Evolutionary conservation across 2,329 filamentous ascomycete species (phyloP), one percentile per base, ranked within the genome.

Genomic region (Sphaerulina populicola): DNA sequence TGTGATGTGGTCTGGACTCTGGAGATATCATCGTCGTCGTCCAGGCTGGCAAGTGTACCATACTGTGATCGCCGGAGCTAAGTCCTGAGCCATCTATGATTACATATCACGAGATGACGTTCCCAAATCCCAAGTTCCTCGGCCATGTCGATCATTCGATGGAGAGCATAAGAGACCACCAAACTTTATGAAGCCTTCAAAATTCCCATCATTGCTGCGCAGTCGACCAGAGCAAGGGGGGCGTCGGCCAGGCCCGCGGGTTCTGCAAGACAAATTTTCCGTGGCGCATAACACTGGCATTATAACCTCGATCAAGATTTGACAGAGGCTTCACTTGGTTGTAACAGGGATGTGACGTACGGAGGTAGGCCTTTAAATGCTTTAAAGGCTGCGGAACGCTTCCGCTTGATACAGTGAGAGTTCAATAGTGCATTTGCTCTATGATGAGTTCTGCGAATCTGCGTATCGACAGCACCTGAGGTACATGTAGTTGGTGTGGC

Each of bases 141-240:
- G 18, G 18, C 18, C 4, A 18, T 18, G 18, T 18, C 18, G 18
- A 18, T 18, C 18, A 18, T 3, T 18, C 18, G 18, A 18, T 18
- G 18, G 18, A 18, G 18, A 18, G 18, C 18, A 18, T 18, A 3
- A 18, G 18, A 18, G 18, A 18, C 18, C 18, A 18, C 18, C 18
- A 3, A 18, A 18, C 18, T 18, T 18, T 18, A 3, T 18, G 23
- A 27, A 27, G 23, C 23, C 6, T 27, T 27, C 23, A 27, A 27
- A 6, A 27, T 27, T 7, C 23, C 6, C 23, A 27, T 27, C 23
- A 27, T 7, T 4, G 23, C 23, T 7, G 23, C 23, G 23, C 6
- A 27, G 23, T 27, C 23, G 72, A 93, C 87, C 39, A 78, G 88
- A 37, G 94, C 94, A 62, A 88, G 88, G 23, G 86, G 89, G 51